phyloP scores from a whole-genome alignment of 73 alveolate species.

The Effrenium voratum region DNA sequence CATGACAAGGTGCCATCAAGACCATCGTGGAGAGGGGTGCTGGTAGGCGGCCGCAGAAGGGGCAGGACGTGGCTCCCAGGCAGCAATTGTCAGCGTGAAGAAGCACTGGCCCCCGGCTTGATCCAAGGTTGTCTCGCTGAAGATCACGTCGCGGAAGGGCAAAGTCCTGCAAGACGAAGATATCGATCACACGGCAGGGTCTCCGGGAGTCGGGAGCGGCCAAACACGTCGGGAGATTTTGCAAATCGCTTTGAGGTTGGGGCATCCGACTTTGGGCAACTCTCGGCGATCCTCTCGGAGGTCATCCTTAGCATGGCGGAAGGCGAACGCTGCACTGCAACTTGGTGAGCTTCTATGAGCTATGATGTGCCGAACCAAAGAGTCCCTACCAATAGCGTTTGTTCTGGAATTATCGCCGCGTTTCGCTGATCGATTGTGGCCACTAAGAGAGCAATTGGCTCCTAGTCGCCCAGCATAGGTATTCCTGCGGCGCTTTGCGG shows the following conservation, averaged over 20 bases:
- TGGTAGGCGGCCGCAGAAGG: conserved; percentile 36
- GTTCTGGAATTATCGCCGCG: too few species aligned
- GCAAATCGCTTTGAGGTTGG: background rate
- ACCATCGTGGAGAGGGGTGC: conserved; percentile 64
- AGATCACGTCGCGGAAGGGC: conserved; percentile 56
- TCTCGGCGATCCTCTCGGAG: conserved; percentile 45
- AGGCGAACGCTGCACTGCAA: conserved; percentile 55
- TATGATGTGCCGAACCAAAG: too few species aligned
- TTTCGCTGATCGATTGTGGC: background rate
- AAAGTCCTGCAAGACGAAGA: background rate
- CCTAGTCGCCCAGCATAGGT: too few species aligned
- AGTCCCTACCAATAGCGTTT: too few species aligned
- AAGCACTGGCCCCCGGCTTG: background rate
- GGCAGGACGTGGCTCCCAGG: conserved; percentile 76
- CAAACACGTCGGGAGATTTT: background rate
- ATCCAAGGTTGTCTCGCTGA: conserved; percentile 20
- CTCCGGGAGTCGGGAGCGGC: background rate
- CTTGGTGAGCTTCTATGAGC: background rate
- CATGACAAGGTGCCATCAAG: conserved; percentile 69
- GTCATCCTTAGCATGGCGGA: conserved; percentile 41
- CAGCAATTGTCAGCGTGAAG: background rate
- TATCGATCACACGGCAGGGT: conserved; percentile 12
- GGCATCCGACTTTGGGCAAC: conserved; percentile 20
- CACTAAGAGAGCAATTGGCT: too few species aligned
- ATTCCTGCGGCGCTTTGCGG: conserved; percentile 69